phyloP scores from a whole-genome alignment of 208 protist genomes.

The Crithidia expoeki region DNA sequence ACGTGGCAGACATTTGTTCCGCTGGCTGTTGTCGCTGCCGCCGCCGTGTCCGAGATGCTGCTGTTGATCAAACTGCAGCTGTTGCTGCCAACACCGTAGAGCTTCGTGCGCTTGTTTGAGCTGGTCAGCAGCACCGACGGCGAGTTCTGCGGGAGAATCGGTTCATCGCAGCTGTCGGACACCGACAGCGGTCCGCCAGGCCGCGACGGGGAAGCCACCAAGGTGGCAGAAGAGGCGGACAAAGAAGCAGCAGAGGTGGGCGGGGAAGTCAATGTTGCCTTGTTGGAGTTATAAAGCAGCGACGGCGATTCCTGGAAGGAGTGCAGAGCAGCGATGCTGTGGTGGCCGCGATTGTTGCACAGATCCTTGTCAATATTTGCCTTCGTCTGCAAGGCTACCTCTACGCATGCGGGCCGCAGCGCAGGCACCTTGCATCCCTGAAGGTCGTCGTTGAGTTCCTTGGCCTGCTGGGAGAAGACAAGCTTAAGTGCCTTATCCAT shows the following conservation, averaged over 20 bases:
- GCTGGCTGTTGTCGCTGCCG: not conserved
- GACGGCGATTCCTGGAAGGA: not conserved
- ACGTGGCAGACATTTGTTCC: not conserved
- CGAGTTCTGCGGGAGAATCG: not conserved
- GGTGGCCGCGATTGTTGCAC: not conserved
- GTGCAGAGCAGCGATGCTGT: not conserved
- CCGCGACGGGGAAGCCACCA: not conserved
- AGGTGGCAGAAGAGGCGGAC: not conserved
- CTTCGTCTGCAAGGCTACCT: not conserved
- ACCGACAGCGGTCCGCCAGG: not conserved
- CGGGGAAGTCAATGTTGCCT: not conserved
- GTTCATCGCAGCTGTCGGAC: not conserved
- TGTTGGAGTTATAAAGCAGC: conserved; percentile 9
- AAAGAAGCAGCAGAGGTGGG: not conserved
- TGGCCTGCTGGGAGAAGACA: conserved; percentile 9
- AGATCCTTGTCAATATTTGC: not conserved
- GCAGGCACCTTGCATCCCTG: not conserved
- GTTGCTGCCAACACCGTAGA: not conserved
- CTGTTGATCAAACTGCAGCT: no score
- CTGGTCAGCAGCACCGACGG: not conserved
- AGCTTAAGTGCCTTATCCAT: conserved; percentile 20
- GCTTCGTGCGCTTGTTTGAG: not conserved
- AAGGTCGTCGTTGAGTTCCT: not conserved
- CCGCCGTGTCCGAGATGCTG: not conserved
- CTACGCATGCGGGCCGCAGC: conserved; percentile 20